A percentile compares a stretch with the other conserved stretches of the same genome.
Conservation (phyloP, 1,284 basidiomycete genomes). For the Naganishia sp. region DNA sequence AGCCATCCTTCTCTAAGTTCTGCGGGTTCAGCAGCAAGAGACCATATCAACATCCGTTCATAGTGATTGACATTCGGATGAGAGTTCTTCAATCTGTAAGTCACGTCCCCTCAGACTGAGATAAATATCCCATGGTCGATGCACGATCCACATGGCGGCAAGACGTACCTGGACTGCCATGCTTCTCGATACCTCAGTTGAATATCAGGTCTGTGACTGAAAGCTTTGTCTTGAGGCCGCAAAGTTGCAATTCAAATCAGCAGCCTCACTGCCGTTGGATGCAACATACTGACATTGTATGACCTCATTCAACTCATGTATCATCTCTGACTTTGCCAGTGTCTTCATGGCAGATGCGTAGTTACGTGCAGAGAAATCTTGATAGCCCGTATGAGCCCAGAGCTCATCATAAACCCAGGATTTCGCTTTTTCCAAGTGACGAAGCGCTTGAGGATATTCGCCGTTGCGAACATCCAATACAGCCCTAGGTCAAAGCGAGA, state of each 20-base stretch:
- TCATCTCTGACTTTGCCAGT: constrained; percentile 46
- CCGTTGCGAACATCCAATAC: constrained; percentile 47
- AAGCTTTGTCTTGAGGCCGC: constrained; percentile 37
- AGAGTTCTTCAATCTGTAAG: constrained; percentile 42
- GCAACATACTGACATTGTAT: constrained; percentile 36
- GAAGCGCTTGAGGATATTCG: constrained; percentile 43
- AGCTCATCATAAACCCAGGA: constrained; percentile 47
- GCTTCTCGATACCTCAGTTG: constrained; percentile 24
- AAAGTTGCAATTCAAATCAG: constrained; percentile 10
- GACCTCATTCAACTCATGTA: constrained; percentile 49
- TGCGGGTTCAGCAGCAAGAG: constrained; percentile 41
- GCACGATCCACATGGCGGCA: constrained; percentile 10
- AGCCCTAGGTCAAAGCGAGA: constrained; percentile 33
- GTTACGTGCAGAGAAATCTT: constrained; percentile 39
- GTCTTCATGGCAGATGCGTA: constrained; percentile 41
- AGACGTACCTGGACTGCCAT: constrained; percentile 33
- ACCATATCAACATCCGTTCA: constrained; percentile 46
- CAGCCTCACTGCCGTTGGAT: constrained; percentile 27
- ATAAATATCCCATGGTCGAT: constrained; percentile 34
- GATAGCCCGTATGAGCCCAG: constrained; percentile 36
- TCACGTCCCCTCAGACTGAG: constrained; percentile 32
- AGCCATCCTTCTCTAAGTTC: constrained; percentile 45
- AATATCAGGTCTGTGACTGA: constrained; percentile 24
- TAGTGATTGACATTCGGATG: constrained; percentile 47
- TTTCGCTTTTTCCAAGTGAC: constrained; percentile 48